Base-by-base conservation (phyloP, 352 stramenopile species). In the Pythium graminicola region DNA sequence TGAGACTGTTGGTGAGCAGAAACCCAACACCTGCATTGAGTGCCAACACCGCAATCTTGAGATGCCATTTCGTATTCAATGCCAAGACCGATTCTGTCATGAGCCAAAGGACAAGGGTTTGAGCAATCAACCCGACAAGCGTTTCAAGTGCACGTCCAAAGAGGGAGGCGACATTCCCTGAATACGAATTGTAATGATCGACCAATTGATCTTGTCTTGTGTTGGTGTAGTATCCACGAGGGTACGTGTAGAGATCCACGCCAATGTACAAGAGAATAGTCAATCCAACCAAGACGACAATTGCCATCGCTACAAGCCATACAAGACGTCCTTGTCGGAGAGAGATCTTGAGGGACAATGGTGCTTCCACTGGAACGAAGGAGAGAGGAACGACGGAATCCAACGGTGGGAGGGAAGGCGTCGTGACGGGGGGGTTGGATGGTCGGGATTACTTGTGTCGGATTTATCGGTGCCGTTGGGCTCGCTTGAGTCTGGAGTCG, bases 171-270 rank as follows among this genome's bases (percentile, higher is more conserved):
- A 43, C 19, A n/a, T 32, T 53, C 10, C 46, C 46, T 22, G 46
- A 53, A 33, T 53, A 53, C 17, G 27, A 33, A 33, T 53, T 53
- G 17, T 29, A 53, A 13, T 22, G 38, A 29, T 53, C 46, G 13
- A 52, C 19, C 2, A 52, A n/a, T 5, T 41, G 6, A 7, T 41
- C 20, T 41, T 41, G 33, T 41, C 33, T 11, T 20, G 6, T 11
- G 29, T 13, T 13, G 29, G 13, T 13, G 7, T 35, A 13, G 29
- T 13, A 35, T 35, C 29, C 7, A 7, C 7, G 29, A 35, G 13
- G 7, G 7, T 35, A 7, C 29, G 33, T 41, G 33, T 36, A 14
- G 31, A 36, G 31, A 14, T 14, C 33, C 16, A 16, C 13, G 33
- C 33, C 33, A n/a, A 22, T 5, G n/a, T 19, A n/a, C 13, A 41